Percentiles rank a stretch among this genome's conserved stretches.
These are phyloP conservation scores for Fonticula alba DNA, from an alignment of 78 protist genomes.

Conservation along the genomic window DNA sequence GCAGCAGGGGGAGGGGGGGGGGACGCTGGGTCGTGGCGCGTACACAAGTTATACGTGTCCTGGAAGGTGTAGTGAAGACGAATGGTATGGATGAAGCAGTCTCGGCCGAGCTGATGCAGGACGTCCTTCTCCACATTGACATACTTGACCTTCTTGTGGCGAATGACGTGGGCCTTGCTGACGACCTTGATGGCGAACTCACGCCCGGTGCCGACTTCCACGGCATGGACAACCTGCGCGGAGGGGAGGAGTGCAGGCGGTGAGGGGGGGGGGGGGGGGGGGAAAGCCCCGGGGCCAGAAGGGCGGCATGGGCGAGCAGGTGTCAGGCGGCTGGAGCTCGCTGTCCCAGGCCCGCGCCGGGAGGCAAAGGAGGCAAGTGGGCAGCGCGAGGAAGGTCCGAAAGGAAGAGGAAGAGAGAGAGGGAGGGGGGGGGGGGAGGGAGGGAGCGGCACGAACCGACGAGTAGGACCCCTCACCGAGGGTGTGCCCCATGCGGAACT, in stretches of 20 bases:
- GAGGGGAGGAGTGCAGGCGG: neutral
- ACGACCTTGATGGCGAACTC: conserved; percentile 33
- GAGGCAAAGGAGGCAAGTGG: neutral
- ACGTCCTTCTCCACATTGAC: conserved; percentile 16
- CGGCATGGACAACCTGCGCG: conserved; percentile 15
- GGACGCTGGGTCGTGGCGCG: neutral
- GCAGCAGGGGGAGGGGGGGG: too few species aligned
- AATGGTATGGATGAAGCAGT: conserved; percentile 30
- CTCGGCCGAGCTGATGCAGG: conserved; percentile 18
- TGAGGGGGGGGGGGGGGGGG: too few species aligned
- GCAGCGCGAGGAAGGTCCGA: neutral
- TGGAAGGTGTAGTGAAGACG: conserved; percentile 35
- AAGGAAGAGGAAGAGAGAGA: neutral
- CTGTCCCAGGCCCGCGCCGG: neutral
- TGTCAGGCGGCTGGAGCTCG: neutral
- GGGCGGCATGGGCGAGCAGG: neutral
- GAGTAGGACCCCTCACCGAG: conserved; percentile 16
- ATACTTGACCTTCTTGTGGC: conserved; percentile 15
- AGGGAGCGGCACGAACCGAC: neutral
- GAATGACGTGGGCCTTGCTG: conserved; percentile 16
- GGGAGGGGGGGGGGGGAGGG: too few species aligned
- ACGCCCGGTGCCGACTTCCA: conserved; percentile 8
- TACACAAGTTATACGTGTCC: conserved; percentile 13
- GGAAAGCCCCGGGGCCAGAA: too few species aligned
- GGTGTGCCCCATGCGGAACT: neutral